These are phyloP conservation scores for Discostella stelligera DNA, from an alignment of 352 stramenopile species.

Conservation along the genomic window DNA sequence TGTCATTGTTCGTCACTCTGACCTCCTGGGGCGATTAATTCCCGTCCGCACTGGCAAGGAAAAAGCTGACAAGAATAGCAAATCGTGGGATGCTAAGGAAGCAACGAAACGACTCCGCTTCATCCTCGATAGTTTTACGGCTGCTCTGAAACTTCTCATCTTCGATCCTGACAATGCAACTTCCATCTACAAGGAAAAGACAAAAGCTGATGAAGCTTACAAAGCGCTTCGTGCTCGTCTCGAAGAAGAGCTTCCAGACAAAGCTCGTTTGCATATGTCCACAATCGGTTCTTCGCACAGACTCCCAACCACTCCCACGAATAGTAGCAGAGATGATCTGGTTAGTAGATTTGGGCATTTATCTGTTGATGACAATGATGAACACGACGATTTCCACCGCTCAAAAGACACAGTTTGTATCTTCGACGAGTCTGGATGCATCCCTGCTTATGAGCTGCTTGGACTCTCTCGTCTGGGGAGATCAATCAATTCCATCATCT, in stretches of 20 bases:
- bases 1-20: conserved; percentile 13
- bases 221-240: conserved; percentile 9
- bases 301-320: not conserved
- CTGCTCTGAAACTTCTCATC: conserved; percentile 13
- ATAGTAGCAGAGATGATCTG: not conserved
- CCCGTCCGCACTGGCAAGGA: conserved; percentile 12
- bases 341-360: conserved; percentile 9
- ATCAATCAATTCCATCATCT: conserved; percentile 35
- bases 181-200: conserved; percentile 18
- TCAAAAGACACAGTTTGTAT: conserved; percentile 49
- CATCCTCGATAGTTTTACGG: conserved; percentile 9
- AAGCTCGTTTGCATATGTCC: conserved; percentile 38
- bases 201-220: conserved; percentile 16
- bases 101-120: conserved; percentile 19
- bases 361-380: not conserved
- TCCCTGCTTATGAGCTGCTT: conserved; percentile 51
- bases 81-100: conserved; percentile 29
- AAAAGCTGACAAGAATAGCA: conserved; percentile 6
- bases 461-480: conserved; percentile 36
- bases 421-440: conserved; percentile 57
- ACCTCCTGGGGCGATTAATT: conserved; percentile 17
- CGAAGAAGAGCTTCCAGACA: conserved; percentile 18
- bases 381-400: not conserved
- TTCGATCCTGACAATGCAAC: conserved; percentile 35
- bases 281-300: conserved; percentile 55